These are phyloP conservation scores for Suillus fuscotomentosus DNA, from an alignment of 768 basidiomycete genomes.

Conservation along the genomic window DNA sequence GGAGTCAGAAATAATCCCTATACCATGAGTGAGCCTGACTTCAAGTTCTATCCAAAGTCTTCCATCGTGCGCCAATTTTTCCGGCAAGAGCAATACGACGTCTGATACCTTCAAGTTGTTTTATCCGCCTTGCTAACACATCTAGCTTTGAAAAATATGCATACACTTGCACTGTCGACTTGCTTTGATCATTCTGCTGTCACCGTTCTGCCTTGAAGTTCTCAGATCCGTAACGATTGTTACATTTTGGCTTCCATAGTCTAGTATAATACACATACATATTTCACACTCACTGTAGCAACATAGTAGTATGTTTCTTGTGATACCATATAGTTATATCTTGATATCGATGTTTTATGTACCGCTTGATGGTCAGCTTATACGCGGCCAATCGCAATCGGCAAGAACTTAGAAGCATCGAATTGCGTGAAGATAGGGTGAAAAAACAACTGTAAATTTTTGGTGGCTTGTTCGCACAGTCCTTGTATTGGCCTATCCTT, in stretches of 20 bases:
- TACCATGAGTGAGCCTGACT: conserved; percentile 39
- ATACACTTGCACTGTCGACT: background rate
- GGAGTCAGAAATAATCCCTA: conserved; percentile 45
- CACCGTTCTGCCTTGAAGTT: background rate
- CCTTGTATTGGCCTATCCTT: too few relatives aligned
- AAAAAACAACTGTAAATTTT: too few relatives aligned
- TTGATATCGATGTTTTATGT: background rate
- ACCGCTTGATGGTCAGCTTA: background rate
- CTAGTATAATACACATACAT: conserved; percentile 1
- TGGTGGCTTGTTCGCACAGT: too few relatives aligned
- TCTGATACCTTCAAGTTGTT: background rate
- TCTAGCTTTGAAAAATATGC: conserved; percentile 1
- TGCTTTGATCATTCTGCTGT: background rate
- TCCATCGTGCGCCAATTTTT: conserved; percentile 1
- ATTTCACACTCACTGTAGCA: background rate
- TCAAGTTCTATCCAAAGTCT: background rate
- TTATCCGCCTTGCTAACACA: background rate
- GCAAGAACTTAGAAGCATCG: too few relatives aligned
- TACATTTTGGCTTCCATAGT: background rate
- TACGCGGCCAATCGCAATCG: too few relatives aligned
- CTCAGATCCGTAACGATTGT: background rate
- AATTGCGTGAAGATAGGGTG: too few relatives aligned
- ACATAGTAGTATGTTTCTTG: background rate
- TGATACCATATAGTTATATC: background rate
- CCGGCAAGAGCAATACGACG: background rate